Evolutionary conservation across 2,329 filamentous ascomycete species (phyloP).

Genomic region (Colletotrichum abscissum): DNA sequence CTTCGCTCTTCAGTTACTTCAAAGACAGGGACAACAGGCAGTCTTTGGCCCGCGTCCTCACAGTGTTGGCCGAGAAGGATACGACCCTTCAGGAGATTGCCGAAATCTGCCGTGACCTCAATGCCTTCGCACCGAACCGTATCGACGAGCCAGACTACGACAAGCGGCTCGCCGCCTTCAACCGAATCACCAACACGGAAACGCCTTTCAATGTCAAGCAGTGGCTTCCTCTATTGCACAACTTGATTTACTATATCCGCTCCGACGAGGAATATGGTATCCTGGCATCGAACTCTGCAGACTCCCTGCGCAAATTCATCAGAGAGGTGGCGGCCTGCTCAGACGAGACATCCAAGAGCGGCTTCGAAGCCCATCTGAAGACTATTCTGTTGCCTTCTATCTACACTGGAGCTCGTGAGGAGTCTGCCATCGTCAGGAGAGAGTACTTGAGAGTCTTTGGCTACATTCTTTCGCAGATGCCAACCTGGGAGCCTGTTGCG

Average conservation of each 20-base stretch:
- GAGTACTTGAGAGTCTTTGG: slow-evolving; percentile 87
- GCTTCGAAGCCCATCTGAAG: slow-evolving; percentile 69
- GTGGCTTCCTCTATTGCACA: slow-evolving; percentile 90
- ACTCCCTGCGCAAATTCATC: slow-evolving; percentile 82
- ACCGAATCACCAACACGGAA: slow-evolving; percentile 73
- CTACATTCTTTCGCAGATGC: slow-evolving; percentile 77
- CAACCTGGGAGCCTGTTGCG: slow-evolving; percentile 75
- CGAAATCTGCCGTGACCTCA: slow-evolving; percentile 79
- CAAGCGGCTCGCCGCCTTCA: slow-evolving; percentile 81
- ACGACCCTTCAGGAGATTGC: slow-evolving; percentile 71
- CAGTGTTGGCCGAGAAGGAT: slow-evolving; percentile 75
- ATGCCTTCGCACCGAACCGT: slow-evolving; percentile 77
- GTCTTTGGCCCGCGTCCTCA: slow-evolving; percentile 78
- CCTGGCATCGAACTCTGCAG: slow-evolving; percentile 81
- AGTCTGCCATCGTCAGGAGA: slow-evolving; percentile 84
- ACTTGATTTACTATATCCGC: slow-evolving; percentile 87
- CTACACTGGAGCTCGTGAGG: slow-evolving; percentile 79
- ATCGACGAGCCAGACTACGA: slow-evolving; percentile 93
- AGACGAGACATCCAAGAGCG: slow-evolving; percentile 52
- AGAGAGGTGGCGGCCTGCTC: slow-evolving; percentile 65
- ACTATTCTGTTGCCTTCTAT: slow-evolving; percentile 79
- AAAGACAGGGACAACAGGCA: slow-evolving; percentile 82
- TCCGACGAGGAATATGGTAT: slow-evolving; percentile 91
- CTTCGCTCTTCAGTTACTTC: slow-evolving; percentile 90
- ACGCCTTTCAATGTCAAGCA: slow-evolving; percentile 73